phyloP scores from a whole-genome alignment of 345 rosid species.

The Salix koriyanagi region DNA sequence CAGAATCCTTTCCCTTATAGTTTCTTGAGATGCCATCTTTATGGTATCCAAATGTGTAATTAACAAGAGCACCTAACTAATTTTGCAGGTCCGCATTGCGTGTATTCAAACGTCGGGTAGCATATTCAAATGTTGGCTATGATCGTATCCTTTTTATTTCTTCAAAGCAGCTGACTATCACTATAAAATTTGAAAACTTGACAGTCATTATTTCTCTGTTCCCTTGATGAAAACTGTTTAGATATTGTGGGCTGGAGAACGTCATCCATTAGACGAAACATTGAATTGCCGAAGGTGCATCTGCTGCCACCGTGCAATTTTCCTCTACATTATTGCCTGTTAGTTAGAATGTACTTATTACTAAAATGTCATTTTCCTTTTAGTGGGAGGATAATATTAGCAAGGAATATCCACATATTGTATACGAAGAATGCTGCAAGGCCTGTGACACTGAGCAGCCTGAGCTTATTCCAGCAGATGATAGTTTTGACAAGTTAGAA shows the following conservation, averaged over 20 bases:
- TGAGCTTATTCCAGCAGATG: conserved; percentile 38
- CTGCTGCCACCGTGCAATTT: not conserved
- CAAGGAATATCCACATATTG: conserved; percentile 85
- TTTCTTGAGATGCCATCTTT: conserved; percentile 8
- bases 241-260: conserved; percentile 99
- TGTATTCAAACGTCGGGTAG: conserved; percentile 75
- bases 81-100: conserved; percentile 81
- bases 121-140: conserved; percentile 76
- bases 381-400: conserved; percentile 69
- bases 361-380: conserved; percentile 9
- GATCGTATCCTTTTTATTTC: conserved; percentile 70
- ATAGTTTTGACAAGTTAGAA: conserved; percentile 60
- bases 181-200: not conserved
- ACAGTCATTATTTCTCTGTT: conserved; percentile 15
- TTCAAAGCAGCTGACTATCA: not conserved
- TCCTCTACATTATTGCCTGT: not conserved
- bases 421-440: conserved; percentile 83
- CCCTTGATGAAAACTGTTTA: conserved; percentile 40
- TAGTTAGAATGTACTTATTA: not conserved
- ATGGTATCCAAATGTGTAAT: not conserved
- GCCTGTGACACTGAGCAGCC: conserved; percentile 43
- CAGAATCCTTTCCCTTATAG: conserved; percentile 3
- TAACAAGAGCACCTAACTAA: conserved; percentile 12
- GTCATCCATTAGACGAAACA: conserved; percentile 75
- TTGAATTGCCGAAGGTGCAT: conserved; percentile 78